These are phyloP conservation scores for Calocera viscosa DNA, from an alignment of 768 basidiomycete genomes.

Conservation along the genomic window DNA sequence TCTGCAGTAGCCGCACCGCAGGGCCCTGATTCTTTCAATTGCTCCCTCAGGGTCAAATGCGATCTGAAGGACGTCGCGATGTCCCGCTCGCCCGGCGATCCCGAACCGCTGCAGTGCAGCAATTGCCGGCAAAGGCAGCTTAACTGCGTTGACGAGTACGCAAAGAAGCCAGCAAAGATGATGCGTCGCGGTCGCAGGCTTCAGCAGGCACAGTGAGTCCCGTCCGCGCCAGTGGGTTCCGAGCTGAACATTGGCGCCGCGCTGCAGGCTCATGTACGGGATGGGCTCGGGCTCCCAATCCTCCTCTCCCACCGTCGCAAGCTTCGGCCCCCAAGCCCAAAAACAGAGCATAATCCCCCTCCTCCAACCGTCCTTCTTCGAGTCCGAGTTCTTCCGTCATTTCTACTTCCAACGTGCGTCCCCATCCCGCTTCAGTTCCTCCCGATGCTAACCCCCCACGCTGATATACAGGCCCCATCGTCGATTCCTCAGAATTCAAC, in stretches of 20 bases:
- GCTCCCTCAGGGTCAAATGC: slow-evolving; percentile 60
- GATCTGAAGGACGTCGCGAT: slow-evolving; percentile 67
- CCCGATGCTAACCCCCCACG: not conserved
- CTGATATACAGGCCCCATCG: slow-evolving; percentile 53
- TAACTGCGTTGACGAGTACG: slow-evolving; percentile 95
- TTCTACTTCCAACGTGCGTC: slow-evolving; percentile 72
- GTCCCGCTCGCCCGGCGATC: slow-evolving; percentile 30
- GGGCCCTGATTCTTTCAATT: not conserved
- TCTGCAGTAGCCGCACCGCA: not conserved
- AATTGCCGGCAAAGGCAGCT: slow-evolving; percentile 82
- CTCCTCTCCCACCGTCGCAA: not conserved
- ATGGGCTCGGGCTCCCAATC: not conserved
- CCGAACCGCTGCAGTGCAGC: slow-evolving; percentile 54
- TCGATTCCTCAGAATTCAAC: slow-evolving; percentile 69
- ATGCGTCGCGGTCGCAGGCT: slow-evolving; percentile 64
- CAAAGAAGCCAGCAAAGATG: slow-evolving; percentile 80
- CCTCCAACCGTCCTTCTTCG: slow-evolving; percentile 67
- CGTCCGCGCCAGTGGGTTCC: not conserved
- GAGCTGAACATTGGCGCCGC: not conserved
- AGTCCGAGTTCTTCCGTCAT: slow-evolving; percentile 71
- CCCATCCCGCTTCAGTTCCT: not conserved
- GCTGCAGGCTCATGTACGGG: slow-evolving; percentile 11
- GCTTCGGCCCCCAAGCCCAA: not conserved
- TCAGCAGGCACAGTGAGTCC: slow-evolving; percentile 70
- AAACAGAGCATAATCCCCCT: slow-evolving; percentile 45